phyloP scores from a whole-genome alignment of 306 rosid genomes.

The Cicer yamashitae region DNA sequence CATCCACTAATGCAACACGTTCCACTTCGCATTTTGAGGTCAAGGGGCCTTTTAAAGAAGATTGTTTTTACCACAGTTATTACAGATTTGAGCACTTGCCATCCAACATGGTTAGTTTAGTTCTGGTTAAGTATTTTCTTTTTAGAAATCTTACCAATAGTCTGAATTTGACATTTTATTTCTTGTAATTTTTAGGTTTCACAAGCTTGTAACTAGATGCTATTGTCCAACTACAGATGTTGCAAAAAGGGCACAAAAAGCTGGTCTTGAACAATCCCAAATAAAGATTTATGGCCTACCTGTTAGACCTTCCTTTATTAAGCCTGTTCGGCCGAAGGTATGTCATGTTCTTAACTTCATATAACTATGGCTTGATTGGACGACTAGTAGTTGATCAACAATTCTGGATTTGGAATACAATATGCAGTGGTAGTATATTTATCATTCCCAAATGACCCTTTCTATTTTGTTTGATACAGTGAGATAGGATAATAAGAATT shows the following conservation, averaged over 20 bases:
- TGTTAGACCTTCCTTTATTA: constrained; percentile 84
- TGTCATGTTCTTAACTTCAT: constrained; percentile 28
- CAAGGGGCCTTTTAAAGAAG: constrained; percentile 85
- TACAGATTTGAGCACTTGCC: constrained; percentile 99
- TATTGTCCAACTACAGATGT: constrained; percentile 94
- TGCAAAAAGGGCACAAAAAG: constrained; percentile 81
- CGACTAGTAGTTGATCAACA: background rate
- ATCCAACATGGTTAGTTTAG: constrained; percentile 90
- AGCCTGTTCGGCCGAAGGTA: constrained; percentile 91
- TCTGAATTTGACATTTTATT: constrained; percentile 47
- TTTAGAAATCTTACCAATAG: constrained; percentile 10
- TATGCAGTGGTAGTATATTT: background rate
- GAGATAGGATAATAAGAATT: constrained; percentile 15
- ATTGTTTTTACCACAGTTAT: constrained; percentile 94
- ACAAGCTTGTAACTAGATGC: constrained; percentile 97
- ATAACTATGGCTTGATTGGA: constrained; percentile 16
- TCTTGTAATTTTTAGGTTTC: constrained; percentile 76
- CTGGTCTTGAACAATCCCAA: constrained; percentile 87
- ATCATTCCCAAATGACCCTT: constrained; percentile 6
- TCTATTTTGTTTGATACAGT: constrained; percentile 15
- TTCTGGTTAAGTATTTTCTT: constrained; percentile 1
- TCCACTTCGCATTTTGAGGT: constrained; percentile 89
- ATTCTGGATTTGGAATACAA: constrained; percentile 22
- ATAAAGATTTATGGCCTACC: constrained; percentile 92
- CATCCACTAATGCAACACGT: constrained; percentile 99